A percentile compares a stretch with the other conserved stretches of the same genome.
phyloP scores from a whole-genome alignment of 2,329 filamentous ascomycete species.

The Xylariaceae sp. region DNA sequence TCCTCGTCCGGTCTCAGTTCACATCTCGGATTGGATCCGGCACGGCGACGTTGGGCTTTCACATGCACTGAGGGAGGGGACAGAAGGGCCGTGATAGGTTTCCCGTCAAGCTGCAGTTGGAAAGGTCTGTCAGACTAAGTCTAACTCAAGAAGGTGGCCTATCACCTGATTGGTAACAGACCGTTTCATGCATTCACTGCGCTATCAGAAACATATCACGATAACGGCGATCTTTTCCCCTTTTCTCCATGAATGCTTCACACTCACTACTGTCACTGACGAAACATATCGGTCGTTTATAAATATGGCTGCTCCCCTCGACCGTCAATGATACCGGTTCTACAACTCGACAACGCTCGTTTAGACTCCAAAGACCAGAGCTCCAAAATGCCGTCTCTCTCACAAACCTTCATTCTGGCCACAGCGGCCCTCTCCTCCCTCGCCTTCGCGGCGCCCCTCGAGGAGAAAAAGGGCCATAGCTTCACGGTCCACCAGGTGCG shows the following conservation, averaged over 20 bases:
- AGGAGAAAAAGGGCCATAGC: slow-evolving; percentile 18
- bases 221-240: background rate
- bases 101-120: no score
- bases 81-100: background rate
- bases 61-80: background rate
- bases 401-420: slow-evolving; percentile 18
- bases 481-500: slow-evolving; percentile 42
- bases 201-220: background rate
- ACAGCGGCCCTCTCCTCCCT: slow-evolving; percentile 12
- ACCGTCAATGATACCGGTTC: background rate
- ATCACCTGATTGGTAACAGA: background rate
- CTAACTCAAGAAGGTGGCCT: slow-evolving; percentile 12
- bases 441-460: slow-evolving; percentile 9
- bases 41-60: no score
- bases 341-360: slow-evolving; percentile 2
- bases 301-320: slow-evolving; percentile 11
- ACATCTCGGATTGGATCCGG: no score
- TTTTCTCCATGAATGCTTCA: background rate
- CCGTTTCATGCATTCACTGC: background rate
- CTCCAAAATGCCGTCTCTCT: slow-evolving; percentile 18
- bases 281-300: slow-evolving; percentile 2
- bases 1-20: no score
- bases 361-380: slow-evolving; percentile 4
- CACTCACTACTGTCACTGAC: background rate
- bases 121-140: background rate